Evolutionary conservation across 2,329 filamentous ascomycete species (phyloP), one percentile per base, ranked within the genome.

Genomic region (Colletotrichum sp.): DNA sequence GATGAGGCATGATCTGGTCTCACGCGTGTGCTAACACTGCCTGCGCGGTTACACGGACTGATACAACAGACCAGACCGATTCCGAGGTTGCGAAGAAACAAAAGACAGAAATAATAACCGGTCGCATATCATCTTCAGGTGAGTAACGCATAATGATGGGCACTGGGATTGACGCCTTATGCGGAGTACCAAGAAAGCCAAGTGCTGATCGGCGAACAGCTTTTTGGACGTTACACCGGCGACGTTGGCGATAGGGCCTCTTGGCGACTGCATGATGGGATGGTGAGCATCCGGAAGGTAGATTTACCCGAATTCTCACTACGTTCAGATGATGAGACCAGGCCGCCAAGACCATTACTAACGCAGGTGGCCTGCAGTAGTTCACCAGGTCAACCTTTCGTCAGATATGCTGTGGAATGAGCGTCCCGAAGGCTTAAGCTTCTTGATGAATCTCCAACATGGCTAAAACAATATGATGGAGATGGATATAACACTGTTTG

Each of bases 391-490:
- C 48, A 60, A 61, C 32, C 25, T 60, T 39, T 44, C 28, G 32
- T 69, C 67, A 69, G n/a, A 44, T 68, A 73, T 13, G 27, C 11
- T 73, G 27, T 73, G 69, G 64, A 72, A 75, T 64, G 34, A 68
- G 63, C 69, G 63, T 68, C 69, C 69, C 44, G 55, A 30, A 22
- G 48, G 13, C 44, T 64, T 60, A 75, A 71, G 28, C 68, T 71
- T 71, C 68, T 48, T 30, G 44, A 36, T 39, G 36, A 22, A 22
- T 64, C 64, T 68, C 73, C 32, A 64, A 72, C 73, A 28, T 16
- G 25, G 30, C 27, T 72, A 28, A 72, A 68, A 67, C 69, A 36
- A 12, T 8, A 22, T 65, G 27, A 71, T n/a, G 34, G 19, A 48
- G 48, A 60, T 32, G 44, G 11, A 27, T 36, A 34, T 27, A 22